A percentile compares a stretch with the other conserved stretches of the same genome.
Conservation (phyloP, 768 basidiomycete genomes). For the Termitomyces sp. region DNA sequence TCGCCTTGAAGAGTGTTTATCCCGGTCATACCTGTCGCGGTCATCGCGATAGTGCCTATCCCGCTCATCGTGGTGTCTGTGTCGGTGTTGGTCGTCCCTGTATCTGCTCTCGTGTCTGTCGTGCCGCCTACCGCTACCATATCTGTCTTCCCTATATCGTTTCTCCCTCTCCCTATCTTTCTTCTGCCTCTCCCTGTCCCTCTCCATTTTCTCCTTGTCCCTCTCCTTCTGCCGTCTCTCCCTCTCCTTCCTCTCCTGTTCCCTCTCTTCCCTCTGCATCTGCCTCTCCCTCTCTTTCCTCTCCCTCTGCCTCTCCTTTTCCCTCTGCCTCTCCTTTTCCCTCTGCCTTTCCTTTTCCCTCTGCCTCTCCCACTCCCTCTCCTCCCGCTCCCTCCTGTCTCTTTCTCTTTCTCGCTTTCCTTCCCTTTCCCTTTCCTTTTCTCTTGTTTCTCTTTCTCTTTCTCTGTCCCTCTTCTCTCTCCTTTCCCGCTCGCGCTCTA, state of each 20-base stretch:
- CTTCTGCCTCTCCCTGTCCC: neutral
- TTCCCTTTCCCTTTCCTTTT: neutral
- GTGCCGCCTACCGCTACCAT: constrained; percentile 2
- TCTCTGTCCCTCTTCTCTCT: neutral
- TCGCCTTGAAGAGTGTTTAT: constrained; percentile 3
- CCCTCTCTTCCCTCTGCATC: neutral
- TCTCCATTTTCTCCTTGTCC: neutral
- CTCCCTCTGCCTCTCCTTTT: neutral
- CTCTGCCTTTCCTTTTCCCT: neutral
- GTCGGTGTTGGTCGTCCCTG: constrained; percentile 12
- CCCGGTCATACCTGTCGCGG: constrained; percentile 4
- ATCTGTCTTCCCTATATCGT: constrained; percentile 3
- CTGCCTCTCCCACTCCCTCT: neutral
- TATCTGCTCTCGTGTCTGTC: constrained; percentile 11
- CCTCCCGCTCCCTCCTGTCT: neutral
- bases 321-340: too few relatives aligned
- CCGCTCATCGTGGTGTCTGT: constrained; percentile 7
- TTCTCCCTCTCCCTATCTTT: neutral
- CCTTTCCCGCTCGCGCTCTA: constrained; percentile 2
- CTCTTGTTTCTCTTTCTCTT: neutral
- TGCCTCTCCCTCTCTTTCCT: neutral
- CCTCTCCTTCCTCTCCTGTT: neutral
- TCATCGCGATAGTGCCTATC: constrained; percentile 5
- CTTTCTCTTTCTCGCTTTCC: neutral
- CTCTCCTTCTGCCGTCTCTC: neutral